Evolutionary conservation across 495 filamentous ascomycete genomes (phyloP), one percentile per base, ranked within the genome.

Genomic region (Tuber borchii): DNA sequence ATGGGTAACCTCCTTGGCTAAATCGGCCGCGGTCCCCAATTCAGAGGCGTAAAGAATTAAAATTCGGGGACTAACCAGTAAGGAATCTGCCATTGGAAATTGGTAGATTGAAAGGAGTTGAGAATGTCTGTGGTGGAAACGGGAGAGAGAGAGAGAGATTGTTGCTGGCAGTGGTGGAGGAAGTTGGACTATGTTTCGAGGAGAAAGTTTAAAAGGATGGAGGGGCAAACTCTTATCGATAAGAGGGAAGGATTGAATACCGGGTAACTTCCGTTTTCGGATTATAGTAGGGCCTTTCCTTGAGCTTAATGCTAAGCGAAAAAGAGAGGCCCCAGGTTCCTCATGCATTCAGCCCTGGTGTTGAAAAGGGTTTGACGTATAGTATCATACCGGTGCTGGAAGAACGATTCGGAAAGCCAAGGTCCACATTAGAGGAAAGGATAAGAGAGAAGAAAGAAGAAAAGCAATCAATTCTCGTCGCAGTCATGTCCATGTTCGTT

Each of bases 21-120:
- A 88, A 78, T 98, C 95, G 81, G 95, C 91, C 48, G 93, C 90
- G 81, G 94, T 98, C 68, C 96, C 95, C 0, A 94, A 97, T 85
- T 99, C 96, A 26, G 94, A 93, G 44, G 93, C 96, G 86, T 97
- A 98, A 56, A 97, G 88, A 61, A 99, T 87, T 71, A 97, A 87
- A 69, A 92, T 90, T 20, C 20, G 43, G 14, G 48, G 45, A 5
- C 20, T 37, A 26, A 39, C 2, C 14, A 17, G 9, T 26, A 34
- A 65, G 14, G 56, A 34, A 34, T 12, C 16, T 31, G 26, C 56
- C 56, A 65, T 65, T 34, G 26, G 7, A 6, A 14, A 0, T 17
- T 26, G 22, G 10, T 26, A 34, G 12, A 19, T 31, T 65, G 26
- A 7, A 17, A 17, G 56, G 6, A 65, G 14, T 16, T 4, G 34